phyloP scores from a whole-genome alignment of 345 rosid species.

The Salix dunnii region DNA sequence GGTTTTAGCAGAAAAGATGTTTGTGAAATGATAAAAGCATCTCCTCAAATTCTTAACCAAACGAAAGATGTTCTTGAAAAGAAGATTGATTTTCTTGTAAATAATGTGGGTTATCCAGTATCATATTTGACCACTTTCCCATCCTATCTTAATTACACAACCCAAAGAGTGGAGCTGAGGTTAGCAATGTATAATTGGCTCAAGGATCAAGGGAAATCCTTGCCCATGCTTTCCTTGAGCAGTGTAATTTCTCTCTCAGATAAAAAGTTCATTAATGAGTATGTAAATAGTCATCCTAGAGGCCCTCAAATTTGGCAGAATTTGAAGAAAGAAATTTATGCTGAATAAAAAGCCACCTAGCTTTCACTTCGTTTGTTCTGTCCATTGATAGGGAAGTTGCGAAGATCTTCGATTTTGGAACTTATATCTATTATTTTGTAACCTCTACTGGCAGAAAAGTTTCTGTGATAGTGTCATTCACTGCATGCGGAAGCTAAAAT shows the following conservation, averaged over 20 bases:
- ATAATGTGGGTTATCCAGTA: constrained; percentile 51
- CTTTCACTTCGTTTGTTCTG: neutral
- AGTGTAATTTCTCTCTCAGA: constrained; percentile 48
- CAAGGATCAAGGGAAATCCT: constrained; percentile 37
- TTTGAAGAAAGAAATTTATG: constrained; percentile 42
- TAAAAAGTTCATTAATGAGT: constrained; percentile 29
- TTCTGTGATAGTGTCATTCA: neutral
- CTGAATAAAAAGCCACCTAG: neutral
- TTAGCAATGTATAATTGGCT: constrained; percentile 69
- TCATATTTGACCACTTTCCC: constrained; percentile 50
- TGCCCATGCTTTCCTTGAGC: constrained; percentile 35
- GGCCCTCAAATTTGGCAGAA: constrained; percentile 62
- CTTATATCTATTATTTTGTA: neutral
- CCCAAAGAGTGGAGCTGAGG: constrained; percentile 50
- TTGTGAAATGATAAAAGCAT: constrained; percentile 41
- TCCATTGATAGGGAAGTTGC: neutral
- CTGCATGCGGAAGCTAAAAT: neutral
- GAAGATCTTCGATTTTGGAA: neutral
- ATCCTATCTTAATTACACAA: constrained; percentile 42
- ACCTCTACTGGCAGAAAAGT: neutral
- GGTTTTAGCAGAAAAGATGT: constrained; percentile 22
- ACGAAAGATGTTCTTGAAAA: constrained; percentile 41
- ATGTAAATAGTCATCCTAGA: constrained; percentile 49
- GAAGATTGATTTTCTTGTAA: constrained; percentile 45
- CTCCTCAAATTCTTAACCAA: constrained; percentile 63